Evolutionary conservation across 148 eudicot species (phyloP).

Genomic region (Silene latifolia): DNA sequence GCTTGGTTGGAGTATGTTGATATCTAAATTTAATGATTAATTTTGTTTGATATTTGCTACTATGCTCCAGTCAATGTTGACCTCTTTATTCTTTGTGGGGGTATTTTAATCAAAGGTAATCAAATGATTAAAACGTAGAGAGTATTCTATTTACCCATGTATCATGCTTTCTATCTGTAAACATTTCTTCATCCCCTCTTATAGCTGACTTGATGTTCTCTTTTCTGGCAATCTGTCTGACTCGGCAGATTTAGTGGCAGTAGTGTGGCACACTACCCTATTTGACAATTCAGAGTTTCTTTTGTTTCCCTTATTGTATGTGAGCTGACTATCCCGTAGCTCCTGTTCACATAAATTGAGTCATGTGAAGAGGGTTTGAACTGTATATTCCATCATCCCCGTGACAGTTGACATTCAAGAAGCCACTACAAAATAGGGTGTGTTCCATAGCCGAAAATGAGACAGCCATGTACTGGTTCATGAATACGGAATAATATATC

Average conservation of each 20-base stretch:
- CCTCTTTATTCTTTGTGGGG: no score
- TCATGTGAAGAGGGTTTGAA: no score
- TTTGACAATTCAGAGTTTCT: no score
- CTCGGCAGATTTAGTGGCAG: no score
- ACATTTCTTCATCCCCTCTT: neutral
- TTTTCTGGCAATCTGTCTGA: neutral
- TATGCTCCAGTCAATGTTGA: no score
- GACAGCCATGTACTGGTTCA: no score
- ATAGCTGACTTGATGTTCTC: neutral
- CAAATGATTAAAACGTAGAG: no score
- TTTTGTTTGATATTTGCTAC: neutral
- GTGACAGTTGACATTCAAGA: neutral
- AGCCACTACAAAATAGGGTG: neutral
- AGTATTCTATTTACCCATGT: neutral
- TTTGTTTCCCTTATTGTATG: no score
- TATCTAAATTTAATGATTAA: neutral
- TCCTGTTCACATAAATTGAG: neutral
- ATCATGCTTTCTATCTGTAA: neutral
- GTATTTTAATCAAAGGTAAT: no score
- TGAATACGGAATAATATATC: no score
- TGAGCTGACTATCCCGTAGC: neutral
- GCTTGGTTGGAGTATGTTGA: conserved; percentile 1
- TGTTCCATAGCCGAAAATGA: no score
- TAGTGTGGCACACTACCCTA: no score
- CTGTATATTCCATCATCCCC: neutral